Conservation (phyloP, 2,329 filamentous ascomycete genomes). For the Falciphora oryzae region DNA sequence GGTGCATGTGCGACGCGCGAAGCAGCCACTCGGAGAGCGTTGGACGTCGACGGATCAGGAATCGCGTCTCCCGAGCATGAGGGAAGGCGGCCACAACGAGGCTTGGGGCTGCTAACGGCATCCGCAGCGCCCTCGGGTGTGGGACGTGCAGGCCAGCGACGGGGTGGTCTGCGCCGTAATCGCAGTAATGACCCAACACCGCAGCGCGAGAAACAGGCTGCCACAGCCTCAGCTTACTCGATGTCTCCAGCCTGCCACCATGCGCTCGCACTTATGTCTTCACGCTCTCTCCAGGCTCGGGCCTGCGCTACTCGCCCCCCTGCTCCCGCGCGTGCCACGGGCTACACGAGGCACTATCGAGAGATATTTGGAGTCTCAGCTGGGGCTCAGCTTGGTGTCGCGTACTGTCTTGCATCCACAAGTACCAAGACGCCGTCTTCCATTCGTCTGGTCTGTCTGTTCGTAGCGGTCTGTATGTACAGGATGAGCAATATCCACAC, state of each 20-base stretch:
- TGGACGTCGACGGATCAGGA: not conserved
- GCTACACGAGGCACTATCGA: not conserved
- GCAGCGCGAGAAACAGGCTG: not conserved
- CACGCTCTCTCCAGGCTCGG: not conserved
- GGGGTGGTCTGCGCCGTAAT: not conserved
- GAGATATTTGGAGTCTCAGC: not conserved
- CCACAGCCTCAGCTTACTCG: not conserved
- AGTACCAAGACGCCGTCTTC: too few relatives aligned
- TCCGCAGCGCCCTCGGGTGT: slow-evolving; percentile 19
- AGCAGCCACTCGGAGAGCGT: not conserved
- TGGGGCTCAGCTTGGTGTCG: not conserved
- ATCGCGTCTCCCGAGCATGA: too few relatives aligned
- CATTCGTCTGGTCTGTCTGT: too few relatives aligned
- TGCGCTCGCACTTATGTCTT: not conserved
- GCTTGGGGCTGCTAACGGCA: slow-evolving; percentile 17
- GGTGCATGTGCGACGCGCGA: not conserved
- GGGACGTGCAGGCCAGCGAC: not conserved
- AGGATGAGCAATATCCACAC: not conserved
- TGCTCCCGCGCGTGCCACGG: not conserved
- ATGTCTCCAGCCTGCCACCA: not conserved
- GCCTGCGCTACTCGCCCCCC: not conserved
- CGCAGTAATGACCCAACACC: not conserved
- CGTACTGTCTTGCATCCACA: too few relatives aligned
- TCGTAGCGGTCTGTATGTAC: not conserved
- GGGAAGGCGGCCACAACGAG: not conserved